Percentiles rank a stretch among this genome's conserved stretches.
Evolutionary conservation across 345 rosid genomes (phyloP).

Genomic region (Brassica cretica): DNA sequence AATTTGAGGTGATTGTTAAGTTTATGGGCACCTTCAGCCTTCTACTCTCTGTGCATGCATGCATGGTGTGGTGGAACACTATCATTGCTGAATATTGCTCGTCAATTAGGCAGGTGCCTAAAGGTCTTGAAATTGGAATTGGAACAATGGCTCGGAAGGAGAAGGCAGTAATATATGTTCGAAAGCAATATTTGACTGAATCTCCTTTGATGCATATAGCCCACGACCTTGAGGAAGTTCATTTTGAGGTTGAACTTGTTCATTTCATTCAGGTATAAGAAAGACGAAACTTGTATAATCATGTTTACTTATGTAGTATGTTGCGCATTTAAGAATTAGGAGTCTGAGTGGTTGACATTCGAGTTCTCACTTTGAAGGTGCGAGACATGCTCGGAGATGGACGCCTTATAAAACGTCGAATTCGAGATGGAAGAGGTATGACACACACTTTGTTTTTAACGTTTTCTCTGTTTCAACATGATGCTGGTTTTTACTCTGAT

Average conservation of each 20-base stretch:
- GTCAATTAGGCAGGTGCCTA: slow-evolving; percentile 67
- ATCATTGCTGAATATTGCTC: slow-evolving; percentile 24
- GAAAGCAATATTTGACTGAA: slow-evolving; percentile 62
- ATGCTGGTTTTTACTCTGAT: not conserved
- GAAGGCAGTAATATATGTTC: slow-evolving; percentile 83
- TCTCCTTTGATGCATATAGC: slow-evolving; percentile 64
- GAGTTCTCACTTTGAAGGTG: slow-evolving; percentile 57
- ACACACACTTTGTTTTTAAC: not conserved
- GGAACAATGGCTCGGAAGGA: slow-evolving; percentile 90
- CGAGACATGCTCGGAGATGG: slow-evolving; percentile 99
- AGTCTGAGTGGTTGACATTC: slow-evolving; percentile 19
- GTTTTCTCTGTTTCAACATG: not conserved
- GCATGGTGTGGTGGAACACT: not conserved
- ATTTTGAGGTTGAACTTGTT: slow-evolving; percentile 90
- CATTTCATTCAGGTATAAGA: slow-evolving; percentile 77
- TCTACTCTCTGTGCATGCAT: slow-evolving; percentile 7
- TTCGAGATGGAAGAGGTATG: slow-evolving; percentile 87
- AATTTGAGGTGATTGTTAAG: slow-evolving; percentile 65
- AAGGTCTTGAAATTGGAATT: slow-evolving; percentile 96
- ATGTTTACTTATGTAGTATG: not conserved
- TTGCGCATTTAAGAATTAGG: not conserved
- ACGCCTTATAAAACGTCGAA: slow-evolving; percentile 83
- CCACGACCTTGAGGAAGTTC: slow-evolving; percentile 79
- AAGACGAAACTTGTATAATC: not conserved
- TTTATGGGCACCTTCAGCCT: slow-evolving; percentile 2